A percentile compares a stretch with the other conserved stretches of the same genome.
Conservation (phyloP, 768 basidiomycete genomes). For the Hemileccinum rubropunctum region DNA sequence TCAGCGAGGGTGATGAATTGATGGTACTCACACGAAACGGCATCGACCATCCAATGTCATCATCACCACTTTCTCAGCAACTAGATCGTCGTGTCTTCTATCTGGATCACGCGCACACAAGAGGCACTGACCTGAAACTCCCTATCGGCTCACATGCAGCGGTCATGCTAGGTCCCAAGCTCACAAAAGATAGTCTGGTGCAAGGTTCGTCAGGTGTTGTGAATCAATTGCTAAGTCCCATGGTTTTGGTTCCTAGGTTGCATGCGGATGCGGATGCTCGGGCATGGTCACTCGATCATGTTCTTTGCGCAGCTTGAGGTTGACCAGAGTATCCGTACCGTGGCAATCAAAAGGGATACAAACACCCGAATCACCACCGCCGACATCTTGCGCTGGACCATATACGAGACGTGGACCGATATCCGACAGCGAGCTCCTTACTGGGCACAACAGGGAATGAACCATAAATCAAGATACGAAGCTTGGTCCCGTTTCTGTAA, state of each 20-base stretch:
- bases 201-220: conserved; percentile 36
- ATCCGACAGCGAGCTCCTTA: conserved; percentile 36
- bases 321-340: conserved; percentile 32
- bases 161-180: conserved; percentile 47
- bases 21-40: conserved; percentile 35
- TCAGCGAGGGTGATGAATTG: conserved; percentile 36
- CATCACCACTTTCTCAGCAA: conserved; percentile 39
- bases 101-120: conserved; percentile 39
- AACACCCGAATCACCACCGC: not conserved
- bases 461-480: conserved; percentile 1
- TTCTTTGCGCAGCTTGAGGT: conserved; percentile 44
- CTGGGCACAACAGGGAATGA: conserved; percentile 40
- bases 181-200: conserved; percentile 47
- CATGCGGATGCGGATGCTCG: conserved; percentile 49
- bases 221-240: not conserved
- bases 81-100: conserved; percentile 45
- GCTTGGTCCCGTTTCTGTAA: conserved; percentile 13
- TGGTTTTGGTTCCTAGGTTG: conserved; percentile 35
- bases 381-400: conserved; percentile 43
- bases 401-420: conserved; percentile 41
- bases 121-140: conserved; percentile 49
- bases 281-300: conserved; percentile 41
- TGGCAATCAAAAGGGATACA: conserved; percentile 8
- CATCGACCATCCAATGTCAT: conserved; percentile 31
- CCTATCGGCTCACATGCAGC: conserved; percentile 40